phyloP scores from a whole-genome alignment of 441 rosid genomes.

The Dalechampia spathulata region DNA sequence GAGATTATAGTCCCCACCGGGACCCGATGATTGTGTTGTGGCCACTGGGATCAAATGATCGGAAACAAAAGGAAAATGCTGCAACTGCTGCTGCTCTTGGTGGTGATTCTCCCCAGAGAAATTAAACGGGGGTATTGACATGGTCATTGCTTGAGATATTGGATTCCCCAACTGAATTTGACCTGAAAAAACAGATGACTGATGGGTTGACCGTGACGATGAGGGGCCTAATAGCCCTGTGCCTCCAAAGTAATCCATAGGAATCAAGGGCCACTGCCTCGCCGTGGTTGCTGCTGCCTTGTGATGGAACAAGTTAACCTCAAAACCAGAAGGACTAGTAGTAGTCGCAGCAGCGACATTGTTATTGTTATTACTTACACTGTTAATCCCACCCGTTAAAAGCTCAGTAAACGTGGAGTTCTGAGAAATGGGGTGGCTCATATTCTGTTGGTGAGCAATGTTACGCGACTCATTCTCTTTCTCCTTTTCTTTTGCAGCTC shows the following conservation, averaged over 20 bases:
- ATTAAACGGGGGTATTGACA: slow-evolving; percentile 38
- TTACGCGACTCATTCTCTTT: slow-evolving; percentile 40
- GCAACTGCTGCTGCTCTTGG: slow-evolving; percentile 55
- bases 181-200: slow-evolving; percentile 41
- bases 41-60: slow-evolving; percentile 68
- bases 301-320: slow-evolving; percentile 33
- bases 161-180: slow-evolving; percentile 55
- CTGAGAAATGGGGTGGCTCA: slow-evolving; percentile 39
- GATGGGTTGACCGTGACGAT: slow-evolving; percentile 31
- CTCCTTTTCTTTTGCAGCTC: slow-evolving; percentile 75
- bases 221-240: slow-evolving; percentile 44
- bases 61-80: slow-evolving; percentile 68
- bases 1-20: slow-evolving; percentile 46
- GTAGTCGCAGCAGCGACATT: slow-evolving; percentile 12
- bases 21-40: slow-evolving; percentile 31
- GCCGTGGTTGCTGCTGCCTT: slow-evolving; percentile 26
- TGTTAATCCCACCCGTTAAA: slow-evolving; percentile 50
- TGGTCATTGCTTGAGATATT: slow-evolving; percentile 28
- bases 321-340: slow-evolving; percentile 18
- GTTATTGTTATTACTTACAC: slow-evolving; percentile 20
- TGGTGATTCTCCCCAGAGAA: slow-evolving; percentile 38
- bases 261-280: slow-evolving; percentile 39
- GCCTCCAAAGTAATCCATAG: slow-evolving; percentile 59
- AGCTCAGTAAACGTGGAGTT: slow-evolving; percentile 75
- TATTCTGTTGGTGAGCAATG: slow-evolving; percentile 19